Evolutionary conservation across 208 protist genomes (phyloP), one percentile per base, ranked within the genome.

Genomic region (Trypanosoma platydactyli): DNA sequence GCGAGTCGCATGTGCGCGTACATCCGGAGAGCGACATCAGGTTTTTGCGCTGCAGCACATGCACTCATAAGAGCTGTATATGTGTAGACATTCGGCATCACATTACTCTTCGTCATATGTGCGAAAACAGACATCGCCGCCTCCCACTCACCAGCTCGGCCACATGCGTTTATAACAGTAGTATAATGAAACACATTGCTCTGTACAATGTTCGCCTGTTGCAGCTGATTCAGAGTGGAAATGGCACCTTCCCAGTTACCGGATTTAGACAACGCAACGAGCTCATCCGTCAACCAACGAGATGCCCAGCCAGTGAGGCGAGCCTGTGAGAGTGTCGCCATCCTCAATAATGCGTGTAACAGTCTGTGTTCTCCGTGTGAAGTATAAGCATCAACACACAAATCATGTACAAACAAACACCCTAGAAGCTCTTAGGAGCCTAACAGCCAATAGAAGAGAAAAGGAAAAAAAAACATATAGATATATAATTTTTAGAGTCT

Each of bases 131-230:
- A 61, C 71, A 93, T 81, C 46, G 87, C 87, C 22, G 71, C 72
- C 25, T 88, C 78, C 61, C 87, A 79, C 60, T 92, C 74, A 0
- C 87, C 85, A 0, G 81, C 74, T 0, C 85, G 87, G n/a, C 78
- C 77, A 77, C 90, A 96, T 13, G 85, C 87, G 40, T 71, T 89
- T 70, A 96, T 85, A 15, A 89, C 78, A 3, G 87, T 92, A 9
- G 86, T 96, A 75, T 94, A 96, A 73, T 96, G 90, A 57, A 87
- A 96, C 16, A 96, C 90, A 68, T 96, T 96, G 24, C 71, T 85
- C 27, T 84, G 78, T 27, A 96, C 78, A n/a, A 92, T 71, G 20
- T 79, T 86, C 11, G 79, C 67, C 41, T 90, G 74, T 64, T 89
- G 64, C 29, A 92, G 66, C 20, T 87, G 84, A 25, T 71, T 64